A percentile compares a stretch with the other conserved stretches of the same genome.
phyloP scores from a whole-genome alignment of 495 filamentous ascomycete genomes.

The Penicillium roqueforti region DNA sequence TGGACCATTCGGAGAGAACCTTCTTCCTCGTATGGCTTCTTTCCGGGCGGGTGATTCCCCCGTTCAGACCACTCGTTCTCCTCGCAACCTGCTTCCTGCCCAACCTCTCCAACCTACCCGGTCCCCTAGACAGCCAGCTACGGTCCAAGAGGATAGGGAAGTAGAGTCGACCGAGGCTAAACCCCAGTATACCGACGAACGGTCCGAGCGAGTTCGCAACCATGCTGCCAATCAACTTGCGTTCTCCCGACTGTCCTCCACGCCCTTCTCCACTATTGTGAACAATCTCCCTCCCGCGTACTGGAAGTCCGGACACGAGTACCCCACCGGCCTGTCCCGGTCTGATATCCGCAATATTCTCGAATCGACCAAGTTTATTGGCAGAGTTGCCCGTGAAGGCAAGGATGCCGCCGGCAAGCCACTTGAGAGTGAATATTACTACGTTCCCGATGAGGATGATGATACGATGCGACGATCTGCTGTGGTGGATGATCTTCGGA shows the following conservation, averaged over 20 bases:
- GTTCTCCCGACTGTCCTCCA: conserved; percentile 92
- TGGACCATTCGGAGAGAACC: conserved; percentile 78
- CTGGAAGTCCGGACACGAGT: conserved; percentile 41
- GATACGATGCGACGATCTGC: conserved; percentile 74
- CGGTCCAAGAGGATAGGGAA: conserved; percentile 24
- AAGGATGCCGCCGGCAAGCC: conserved; percentile 95
- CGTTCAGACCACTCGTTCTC: conserved; percentile 34
- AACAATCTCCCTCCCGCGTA: conserved; percentile 73
- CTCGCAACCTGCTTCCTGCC: conserved; percentile 26
- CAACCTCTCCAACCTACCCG: conserved; percentile 37
- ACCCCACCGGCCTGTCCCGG: conserved; percentile 47
- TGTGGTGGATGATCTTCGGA: conserved; percentile 80
- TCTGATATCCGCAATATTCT: conserved; percentile 66
- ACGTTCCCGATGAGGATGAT: conserved; percentile 83
- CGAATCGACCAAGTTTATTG: conserved; percentile 68
- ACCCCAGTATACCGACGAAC: conserved; percentile 33
- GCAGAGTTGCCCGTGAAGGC: conserved; percentile 82
- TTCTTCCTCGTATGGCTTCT: conserved; percentile 72
- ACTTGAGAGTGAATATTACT: conserved; percentile 95
- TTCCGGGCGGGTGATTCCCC: conserved; percentile 60
- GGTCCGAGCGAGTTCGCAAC: conserved; percentile 50
- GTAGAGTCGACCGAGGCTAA: conserved; percentile 27
- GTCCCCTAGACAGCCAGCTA: conserved; percentile 34
- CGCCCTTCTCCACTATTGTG: conserved; percentile 82
- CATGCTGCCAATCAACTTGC: conserved; percentile 93